phyloP scores from a whole-genome alignment of 1,284 basidiomycete genomes.

The Butyriboletus appendiculatus region DNA sequence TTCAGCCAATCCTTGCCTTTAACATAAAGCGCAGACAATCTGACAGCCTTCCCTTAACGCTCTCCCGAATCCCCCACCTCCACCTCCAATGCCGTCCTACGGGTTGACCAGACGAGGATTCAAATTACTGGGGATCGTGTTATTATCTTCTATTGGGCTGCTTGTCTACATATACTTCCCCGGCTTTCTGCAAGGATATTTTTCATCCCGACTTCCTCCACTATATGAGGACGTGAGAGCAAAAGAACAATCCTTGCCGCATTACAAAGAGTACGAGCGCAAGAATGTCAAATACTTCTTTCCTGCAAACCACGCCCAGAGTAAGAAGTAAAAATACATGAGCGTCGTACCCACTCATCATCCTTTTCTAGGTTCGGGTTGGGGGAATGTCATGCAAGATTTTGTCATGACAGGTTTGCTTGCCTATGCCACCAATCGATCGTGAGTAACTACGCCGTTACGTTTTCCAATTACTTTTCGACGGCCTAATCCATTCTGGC shows the following conservation, averaged over 20 bases:
- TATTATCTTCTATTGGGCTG: constrained; percentile 4
- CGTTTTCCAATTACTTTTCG: background rate
- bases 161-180: constrained; percentile 14
- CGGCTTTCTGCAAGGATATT: background rate
- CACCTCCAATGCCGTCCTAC: constrained; percentile 20
- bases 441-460: constrained; percentile 28
- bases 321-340: constrained; percentile 14
- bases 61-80: background rate
- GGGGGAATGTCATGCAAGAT: constrained; percentile 47
- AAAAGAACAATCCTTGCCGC: constrained; percentile 20
- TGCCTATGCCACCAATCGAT: constrained; percentile 34
- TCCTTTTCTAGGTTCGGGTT: constrained; percentile 36
- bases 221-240: constrained; percentile 22
- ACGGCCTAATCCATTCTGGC: constrained; percentile 3
- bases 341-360: background rate
- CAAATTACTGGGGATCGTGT: constrained; percentile 16
- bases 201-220: constrained; percentile 17
- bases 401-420: constrained; percentile 37
- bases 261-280: constrained; percentile 26
- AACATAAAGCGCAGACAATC: constrained; percentile 1
- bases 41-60: background rate
- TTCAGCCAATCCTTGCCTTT: background rate
- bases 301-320: constrained; percentile 30
- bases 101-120: constrained; percentile 27
- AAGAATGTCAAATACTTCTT: constrained; percentile 30